Evolutionary conservation across 768 basidiomycete genomes (phyloP).

Genomic region (Macrolepiota albuminosa): DNA sequence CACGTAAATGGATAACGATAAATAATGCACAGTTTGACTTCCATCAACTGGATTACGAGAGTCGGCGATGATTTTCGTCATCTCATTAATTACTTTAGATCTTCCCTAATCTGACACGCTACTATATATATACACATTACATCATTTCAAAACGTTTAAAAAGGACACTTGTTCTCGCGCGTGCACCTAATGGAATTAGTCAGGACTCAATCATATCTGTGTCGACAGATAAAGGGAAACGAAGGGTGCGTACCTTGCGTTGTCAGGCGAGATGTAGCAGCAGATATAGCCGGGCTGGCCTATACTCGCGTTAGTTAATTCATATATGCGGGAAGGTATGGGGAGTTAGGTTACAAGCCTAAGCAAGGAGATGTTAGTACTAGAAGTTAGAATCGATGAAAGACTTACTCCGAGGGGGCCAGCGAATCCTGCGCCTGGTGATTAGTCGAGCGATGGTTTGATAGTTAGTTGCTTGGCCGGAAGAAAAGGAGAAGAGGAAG

Average conservation of each 20-base stretch:
- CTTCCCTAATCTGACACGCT: no score
- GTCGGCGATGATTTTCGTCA: no score
- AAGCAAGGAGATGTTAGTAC: neutral
- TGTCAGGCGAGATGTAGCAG: slow-evolving; percentile 7
- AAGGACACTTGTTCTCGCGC: no score
- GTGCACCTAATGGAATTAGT: no score
- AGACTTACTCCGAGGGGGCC: slow-evolving; percentile 11
- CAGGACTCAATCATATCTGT: no score
- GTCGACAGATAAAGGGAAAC: neutral
- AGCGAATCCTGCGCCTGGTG: slow-evolving; percentile 5
- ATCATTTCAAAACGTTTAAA: no score
- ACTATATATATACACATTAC: no score
- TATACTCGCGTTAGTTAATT: neutral
- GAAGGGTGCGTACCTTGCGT: slow-evolving; percentile 1
- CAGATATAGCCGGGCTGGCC: neutral
- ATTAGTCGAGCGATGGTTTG: neutral
- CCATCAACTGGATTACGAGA: no score
- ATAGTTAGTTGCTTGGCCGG: neutral
- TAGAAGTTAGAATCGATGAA: no score
- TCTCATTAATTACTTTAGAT: no score
- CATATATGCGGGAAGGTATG: neutral
- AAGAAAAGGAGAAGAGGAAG: neutral
- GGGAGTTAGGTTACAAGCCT: slow-evolving; percentile 2
- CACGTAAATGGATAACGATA: no score
- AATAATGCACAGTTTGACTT: no score